Evolutionary conservation across 805 yeast species (phyloP), one percentile per base, ranked within the genome.

Genomic region (Wickerhamomyces sydowiorum): DNA sequence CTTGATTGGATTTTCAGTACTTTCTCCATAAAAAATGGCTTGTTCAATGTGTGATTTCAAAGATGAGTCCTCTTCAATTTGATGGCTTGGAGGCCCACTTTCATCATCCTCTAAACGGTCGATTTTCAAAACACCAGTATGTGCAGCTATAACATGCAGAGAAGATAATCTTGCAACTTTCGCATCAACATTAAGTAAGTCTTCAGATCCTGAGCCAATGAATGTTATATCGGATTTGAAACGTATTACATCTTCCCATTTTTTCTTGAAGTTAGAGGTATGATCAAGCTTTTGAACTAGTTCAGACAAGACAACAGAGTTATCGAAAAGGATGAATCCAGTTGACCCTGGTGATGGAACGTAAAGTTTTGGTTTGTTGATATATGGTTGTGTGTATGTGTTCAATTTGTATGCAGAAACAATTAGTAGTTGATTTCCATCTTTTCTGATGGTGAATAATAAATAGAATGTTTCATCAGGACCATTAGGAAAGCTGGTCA

Each of bases 181-280:
- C 9, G 49, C 56, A 27, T 56, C 55, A 3, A 57, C 42, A 8
- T 48, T 48, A 13, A 44, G 40, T 13, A 61, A 45, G 23, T 69
- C 58, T 54, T 80, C 85, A 45, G 65, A 66, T 2, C 86, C 87
- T 43, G 67, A 61, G 0, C 90, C 89, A 28, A 82, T 62, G 17
- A 87, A 65, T 0, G 67, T 57, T 5, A 80, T 70, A 15, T 71
- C 68, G 1, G 69, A 45, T 45, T 76, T 78, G 48, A 90, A 73
- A 6, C 71, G 64, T 12, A 90, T 68, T 12, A 77, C 66, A 57
- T 91, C 97, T 60, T 89, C 96, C 96, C 96, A 90, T 51, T 81
- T 73, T 44, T 66, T 66, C 43, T 60, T 62, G 37, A 65, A 48
- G 32, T 56, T 57, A 47, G 59, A 56, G 27, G 56, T 50, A 34